These are phyloP conservation scores for Alternaria triticimaculans DNA, from an alignment of 2,329 filamentous ascomycete genomes.

Conservation along the genomic window DNA sequence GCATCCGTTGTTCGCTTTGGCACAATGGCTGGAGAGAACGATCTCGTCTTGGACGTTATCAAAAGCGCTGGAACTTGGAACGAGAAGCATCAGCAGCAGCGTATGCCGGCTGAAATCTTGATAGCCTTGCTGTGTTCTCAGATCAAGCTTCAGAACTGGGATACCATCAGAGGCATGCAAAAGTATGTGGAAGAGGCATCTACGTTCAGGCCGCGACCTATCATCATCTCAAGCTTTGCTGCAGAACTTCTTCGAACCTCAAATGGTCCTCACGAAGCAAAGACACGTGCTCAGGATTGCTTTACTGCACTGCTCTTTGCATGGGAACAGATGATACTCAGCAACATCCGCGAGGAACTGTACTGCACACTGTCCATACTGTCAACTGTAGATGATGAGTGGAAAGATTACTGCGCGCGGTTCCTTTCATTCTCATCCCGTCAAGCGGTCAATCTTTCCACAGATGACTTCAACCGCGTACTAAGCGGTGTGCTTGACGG, in stretches of 20 bases:
- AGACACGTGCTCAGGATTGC: constrained; percentile 23
- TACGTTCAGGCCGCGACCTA: constrained; percentile 33
- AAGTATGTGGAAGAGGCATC: constrained; percentile 32
- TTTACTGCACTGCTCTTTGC: constrained; percentile 40
- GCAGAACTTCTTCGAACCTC: constrained; percentile 39
- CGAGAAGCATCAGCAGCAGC: constrained; percentile 27
- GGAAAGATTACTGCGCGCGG: constrained; percentile 37
- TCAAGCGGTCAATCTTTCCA: constrained; percentile 34
- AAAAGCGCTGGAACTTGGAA: constrained; percentile 27
- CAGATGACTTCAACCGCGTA: constrained; percentile 58
- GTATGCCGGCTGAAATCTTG: constrained; percentile 45
- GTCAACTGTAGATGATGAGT: constrained; percentile 35
- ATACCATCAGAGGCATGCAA: constrained; percentile 49
- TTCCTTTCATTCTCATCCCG: constrained; percentile 39
- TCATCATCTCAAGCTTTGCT: constrained; percentile 41
- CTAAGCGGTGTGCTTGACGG: constrained; percentile 62
- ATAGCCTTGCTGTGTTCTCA: constrained; percentile 53
- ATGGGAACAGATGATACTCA: constrained; percentile 38
- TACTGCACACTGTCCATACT: constrained; percentile 43
- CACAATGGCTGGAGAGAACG: constrained; percentile 55
- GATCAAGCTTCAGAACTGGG: constrained; percentile 51
- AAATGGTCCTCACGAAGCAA: constrained; percentile 14
- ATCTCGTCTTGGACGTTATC: constrained; percentile 42
- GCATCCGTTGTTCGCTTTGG: constrained; percentile 64
- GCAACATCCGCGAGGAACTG: constrained; percentile 33